Percentiles rank a stretch among this genome's conserved stretches.
Evolutionary conservation across 352 stramenopile species (phyloP).

Genomic region (Globisporangium apiculatum): DNA sequence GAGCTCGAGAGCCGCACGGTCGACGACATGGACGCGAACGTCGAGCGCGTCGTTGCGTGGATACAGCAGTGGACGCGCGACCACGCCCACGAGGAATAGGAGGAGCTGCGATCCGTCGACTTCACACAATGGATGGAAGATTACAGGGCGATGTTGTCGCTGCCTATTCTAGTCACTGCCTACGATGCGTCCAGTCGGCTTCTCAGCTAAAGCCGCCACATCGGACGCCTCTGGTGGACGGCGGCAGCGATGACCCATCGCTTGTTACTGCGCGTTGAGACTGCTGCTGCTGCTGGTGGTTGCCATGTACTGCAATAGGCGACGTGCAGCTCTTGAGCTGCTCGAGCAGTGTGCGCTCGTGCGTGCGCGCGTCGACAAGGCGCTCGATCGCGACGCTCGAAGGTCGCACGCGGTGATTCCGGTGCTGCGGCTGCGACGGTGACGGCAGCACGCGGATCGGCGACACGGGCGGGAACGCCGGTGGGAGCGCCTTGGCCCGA

Average conservation of each 20-base stretch:
- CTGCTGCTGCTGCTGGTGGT: neutral
- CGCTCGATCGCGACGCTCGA: slow-evolving; percentile 29
- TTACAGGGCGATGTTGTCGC: too few species aligned
- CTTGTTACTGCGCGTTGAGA: too few species aligned
- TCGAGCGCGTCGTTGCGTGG: slow-evolving; percentile 90
- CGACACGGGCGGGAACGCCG: slow-evolving; percentile 20
- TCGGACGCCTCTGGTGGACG: neutral
- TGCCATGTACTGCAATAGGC: neutral
- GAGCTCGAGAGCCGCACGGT: slow-evolving; percentile 92
- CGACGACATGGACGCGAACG: slow-evolving; percentile 95
- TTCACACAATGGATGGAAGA: too few species aligned
- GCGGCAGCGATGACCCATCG: too few species aligned
- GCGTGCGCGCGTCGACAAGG: slow-evolving; percentile 38
- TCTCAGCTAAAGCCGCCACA: slow-evolving; percentile 6
- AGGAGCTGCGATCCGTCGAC: neutral
- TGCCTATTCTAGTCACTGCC: neutral
- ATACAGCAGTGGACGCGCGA: slow-evolving; percentile 88
- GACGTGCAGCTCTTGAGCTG: slow-evolving; percentile 43
- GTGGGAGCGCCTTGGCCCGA: slow-evolving; percentile 17
- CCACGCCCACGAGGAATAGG: slow-evolving; percentile 23
- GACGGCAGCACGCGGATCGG: slow-evolving; percentile 26
- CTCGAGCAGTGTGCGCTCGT: slow-evolving; percentile 38
- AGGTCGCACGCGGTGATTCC: neutral
- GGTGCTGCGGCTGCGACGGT: neutral
- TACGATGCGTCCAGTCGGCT: neutral